phyloP scores from a whole-genome alignment of 2,329 filamentous ascomycete genomes.

The Aspergillus nomiae region DNA sequence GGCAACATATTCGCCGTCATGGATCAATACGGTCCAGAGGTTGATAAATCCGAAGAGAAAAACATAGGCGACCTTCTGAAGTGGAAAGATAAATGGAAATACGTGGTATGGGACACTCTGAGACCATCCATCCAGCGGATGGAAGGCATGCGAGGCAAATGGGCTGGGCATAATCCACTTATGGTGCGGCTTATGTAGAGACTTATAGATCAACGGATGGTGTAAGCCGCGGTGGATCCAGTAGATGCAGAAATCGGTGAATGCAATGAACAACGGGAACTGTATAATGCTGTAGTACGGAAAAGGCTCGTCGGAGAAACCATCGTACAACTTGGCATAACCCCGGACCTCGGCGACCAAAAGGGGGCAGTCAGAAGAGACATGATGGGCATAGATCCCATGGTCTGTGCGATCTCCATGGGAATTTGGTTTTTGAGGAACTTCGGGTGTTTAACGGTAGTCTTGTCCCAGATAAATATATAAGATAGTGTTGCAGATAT shows the following conservation, averaged over 20 bases:
- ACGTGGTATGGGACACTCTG: constrained; percentile 91
- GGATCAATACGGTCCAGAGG: constrained; percentile 94
- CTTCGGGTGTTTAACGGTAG: constrained; percentile 84
- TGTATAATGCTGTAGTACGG: constrained; percentile 77
- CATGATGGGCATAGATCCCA: constrained; percentile 77
- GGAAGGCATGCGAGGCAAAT: constrained; percentile 90
- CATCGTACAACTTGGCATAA: constrained; percentile 84
- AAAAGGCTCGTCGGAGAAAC: constrained; percentile 72
- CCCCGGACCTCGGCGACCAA: constrained; percentile 84
- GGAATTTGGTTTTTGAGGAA: constrained; percentile 92
- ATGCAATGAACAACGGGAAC: constrained; percentile 83
- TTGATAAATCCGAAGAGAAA: constrained; percentile 89
- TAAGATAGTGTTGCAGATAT: constrained; percentile 81
- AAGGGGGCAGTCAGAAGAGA: constrained; percentile 76
- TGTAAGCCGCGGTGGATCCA: constrained; percentile 87
- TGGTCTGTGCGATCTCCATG: constrained; percentile 81
- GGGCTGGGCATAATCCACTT: constrained; percentile 99
- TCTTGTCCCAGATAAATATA: constrained; percentile 87
- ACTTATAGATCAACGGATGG: constrained; percentile 79
- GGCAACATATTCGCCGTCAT: constrained; percentile 92
- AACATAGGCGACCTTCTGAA: constrained; percentile 88
- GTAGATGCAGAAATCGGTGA: constrained; percentile 90
- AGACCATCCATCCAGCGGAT: constrained; percentile 86
- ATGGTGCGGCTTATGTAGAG: constrained; percentile 94
- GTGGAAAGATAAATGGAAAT: constrained; percentile 88